Evolutionary conservation across 805 yeast genomes (phyloP).

Genomic region (Nakazawaea wickerhamii): DNA sequence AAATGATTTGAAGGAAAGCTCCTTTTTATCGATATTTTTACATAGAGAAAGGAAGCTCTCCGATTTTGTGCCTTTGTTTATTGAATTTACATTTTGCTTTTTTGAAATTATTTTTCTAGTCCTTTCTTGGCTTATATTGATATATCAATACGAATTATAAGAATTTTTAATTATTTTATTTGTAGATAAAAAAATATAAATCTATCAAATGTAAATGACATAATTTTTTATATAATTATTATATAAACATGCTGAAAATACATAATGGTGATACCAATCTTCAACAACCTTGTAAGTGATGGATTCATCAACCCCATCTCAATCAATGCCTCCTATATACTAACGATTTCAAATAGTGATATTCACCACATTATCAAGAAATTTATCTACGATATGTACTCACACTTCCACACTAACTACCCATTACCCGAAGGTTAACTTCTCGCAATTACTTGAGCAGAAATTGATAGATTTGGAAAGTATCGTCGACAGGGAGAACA

Average conservation of each 20-base stretch:
- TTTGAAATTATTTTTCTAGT: not conserved
- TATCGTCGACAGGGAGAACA: slow-evolving; percentile 1
- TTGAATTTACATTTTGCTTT: slow-evolving; percentile 3
- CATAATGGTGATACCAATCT: not conserved
- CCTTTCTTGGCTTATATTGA: not conserved
- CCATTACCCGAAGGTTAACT: slow-evolving; percentile 35
- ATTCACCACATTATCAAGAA: slow-evolving; percentile 42
- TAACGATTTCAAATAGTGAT: slow-evolving; percentile 27
- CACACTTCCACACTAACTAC: slow-evolving; percentile 45
- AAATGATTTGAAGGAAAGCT: slow-evolving; percentile 1
- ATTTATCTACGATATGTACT: slow-evolving; percentile 56
- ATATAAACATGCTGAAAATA: not conserved
- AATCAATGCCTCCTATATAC: too few species aligned
- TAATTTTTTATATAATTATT: too few species aligned
- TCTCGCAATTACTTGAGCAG: slow-evolving; percentile 48
- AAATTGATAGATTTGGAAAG: slow-evolving; percentile 49
- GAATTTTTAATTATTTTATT: too few species aligned
- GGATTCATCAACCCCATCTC: too few species aligned
- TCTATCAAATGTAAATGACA: not conserved
- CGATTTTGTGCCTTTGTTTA: not conserved
- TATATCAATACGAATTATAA: not conserved
- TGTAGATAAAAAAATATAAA: not conserved
- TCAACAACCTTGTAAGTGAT: not conserved
- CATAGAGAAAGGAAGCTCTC: slow-evolving; percentile 1
- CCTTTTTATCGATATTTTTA: not conserved